phyloP scores from a whole-genome alignment of 164 flowering plant species.

The Brasenia schreberi region DNA sequence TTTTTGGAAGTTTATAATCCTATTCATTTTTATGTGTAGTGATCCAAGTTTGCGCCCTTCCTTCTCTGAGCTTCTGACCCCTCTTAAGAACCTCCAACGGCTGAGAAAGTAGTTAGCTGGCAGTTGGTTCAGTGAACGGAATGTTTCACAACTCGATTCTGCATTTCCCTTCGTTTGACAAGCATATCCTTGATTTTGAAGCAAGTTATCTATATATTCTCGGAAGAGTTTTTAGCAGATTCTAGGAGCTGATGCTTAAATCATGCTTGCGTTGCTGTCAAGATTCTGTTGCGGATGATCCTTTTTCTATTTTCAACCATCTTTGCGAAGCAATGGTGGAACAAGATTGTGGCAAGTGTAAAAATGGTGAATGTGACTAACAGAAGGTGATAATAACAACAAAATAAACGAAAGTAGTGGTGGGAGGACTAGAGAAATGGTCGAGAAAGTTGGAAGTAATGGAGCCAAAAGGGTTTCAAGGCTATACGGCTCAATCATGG shows the following conservation, averaged over 20 bases:
- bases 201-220: background rate
- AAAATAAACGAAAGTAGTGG: background rate
- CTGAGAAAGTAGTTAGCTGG: constrained; percentile 22
- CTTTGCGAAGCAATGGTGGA: background rate
- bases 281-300: background rate
- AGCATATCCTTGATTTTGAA: background rate
- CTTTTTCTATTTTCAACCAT: background rate
- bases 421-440: background rate
- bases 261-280: background rate
- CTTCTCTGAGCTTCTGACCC: constrained; percentile 61
- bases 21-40: constrained; percentile 32
- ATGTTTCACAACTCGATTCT: background rate
- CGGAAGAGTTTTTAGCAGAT: background rate
- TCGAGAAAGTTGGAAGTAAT: background rate
- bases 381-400: background rate
- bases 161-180: background rate
- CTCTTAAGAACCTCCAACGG: constrained; percentile 44
- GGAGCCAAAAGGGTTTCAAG: background rate
- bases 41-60: constrained; percentile 79
- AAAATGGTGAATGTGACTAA: background rate
- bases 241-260: background rate
- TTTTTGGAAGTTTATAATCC: background rate
- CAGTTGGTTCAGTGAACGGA: background rate
- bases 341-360: background rate
- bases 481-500: background rate